phyloP scores from a whole-genome alignment of 2,329 filamentous ascomycete genomes.

The Bipolaris zeicola region DNA sequence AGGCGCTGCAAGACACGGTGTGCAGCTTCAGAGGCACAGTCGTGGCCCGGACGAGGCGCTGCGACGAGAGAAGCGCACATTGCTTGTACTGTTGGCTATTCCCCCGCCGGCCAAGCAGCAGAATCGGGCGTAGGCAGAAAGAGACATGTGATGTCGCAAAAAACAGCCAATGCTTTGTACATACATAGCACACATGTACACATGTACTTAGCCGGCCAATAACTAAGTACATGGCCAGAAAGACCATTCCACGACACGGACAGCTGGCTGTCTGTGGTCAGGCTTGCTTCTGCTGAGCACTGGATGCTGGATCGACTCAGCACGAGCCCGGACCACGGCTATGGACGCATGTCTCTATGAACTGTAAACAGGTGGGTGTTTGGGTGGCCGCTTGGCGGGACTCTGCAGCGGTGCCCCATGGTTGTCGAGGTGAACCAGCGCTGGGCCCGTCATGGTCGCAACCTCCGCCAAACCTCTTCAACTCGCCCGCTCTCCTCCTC shows the following conservation, averaged over 20 bases:
- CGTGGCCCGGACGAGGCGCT: background rate
- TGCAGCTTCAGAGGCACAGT: background rate
- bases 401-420: constrained; percentile 9
- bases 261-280: background rate
- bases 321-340: background rate
- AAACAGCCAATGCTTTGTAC: background rate
- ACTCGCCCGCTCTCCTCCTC: constrained; percentile 15
- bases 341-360: too few relatives aligned
- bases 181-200: background rate
- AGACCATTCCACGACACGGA: too few relatives aligned
- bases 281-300: constrained; percentile 2
- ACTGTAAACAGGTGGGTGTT: constrained; percentile 33
- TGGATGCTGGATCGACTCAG: background rate
- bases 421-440: constrained; percentile 29
- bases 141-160: background rate
- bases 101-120: background rate
- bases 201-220: background rate
- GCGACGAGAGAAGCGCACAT: background rate
- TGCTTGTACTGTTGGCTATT: background rate
- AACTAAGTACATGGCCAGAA: background rate
- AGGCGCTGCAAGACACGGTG: background rate
- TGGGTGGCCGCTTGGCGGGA: constrained; percentile 33
- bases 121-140: background rate
- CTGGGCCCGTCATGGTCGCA: constrained; percentile 20
- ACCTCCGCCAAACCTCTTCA: constrained; percentile 41